phyloP scores from a whole-genome alignment of 768 basidiomycete genomes.

The Pleurotus cornucopiae region DNA sequence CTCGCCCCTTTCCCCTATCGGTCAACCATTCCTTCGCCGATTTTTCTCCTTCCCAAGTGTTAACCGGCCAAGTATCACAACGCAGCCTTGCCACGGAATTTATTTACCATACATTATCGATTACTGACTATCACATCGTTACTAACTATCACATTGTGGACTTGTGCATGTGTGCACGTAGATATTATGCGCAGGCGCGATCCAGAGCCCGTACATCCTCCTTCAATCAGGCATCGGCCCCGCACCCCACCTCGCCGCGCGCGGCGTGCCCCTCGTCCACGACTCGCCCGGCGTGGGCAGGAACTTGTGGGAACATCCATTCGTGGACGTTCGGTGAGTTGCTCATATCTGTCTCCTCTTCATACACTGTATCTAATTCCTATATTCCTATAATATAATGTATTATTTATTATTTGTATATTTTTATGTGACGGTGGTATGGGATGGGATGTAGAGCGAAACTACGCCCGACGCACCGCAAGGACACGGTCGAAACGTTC shows the following conservation, averaged over 20 bases:
- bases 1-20: no score
- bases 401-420: no score
- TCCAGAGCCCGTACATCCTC: conserved; percentile 6
- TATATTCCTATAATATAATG: no score
- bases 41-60: background rate
- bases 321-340: conserved; percentile 3
- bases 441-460: background rate
- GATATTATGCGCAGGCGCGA: conserved; percentile 5
- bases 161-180: background rate
- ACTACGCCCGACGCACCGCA: background rate
- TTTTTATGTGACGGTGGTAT: no score
- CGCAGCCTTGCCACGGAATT: background rate
- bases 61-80: background rate
- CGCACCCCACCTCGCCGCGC: background rate
- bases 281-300: conserved; percentile 1
- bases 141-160: no score
- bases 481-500: conserved; percentile 7
- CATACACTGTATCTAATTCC: background rate
- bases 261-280: background rate
- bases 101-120: background rate
- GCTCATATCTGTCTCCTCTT: background rate
- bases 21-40: background rate
- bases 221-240: conserved; percentile 5
- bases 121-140: no score
- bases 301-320: conserved; percentile 5